Percentiles rank a stretch among this genome's conserved stretches.
phyloP scores from a whole-genome alignment of 176 grass and related monocot genomes.

The Poa annua region DNA sequence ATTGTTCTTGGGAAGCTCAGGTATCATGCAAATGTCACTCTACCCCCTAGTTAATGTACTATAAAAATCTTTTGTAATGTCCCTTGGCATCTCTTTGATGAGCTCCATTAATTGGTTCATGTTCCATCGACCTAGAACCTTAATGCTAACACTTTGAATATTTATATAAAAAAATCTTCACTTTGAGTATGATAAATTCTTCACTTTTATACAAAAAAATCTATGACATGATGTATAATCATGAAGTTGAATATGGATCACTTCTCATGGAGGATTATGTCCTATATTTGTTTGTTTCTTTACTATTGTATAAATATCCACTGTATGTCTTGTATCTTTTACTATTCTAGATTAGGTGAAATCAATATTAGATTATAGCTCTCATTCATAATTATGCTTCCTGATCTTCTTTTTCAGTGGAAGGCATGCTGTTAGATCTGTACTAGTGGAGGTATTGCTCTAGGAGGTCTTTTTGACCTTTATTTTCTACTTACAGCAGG shows the following conservation, averaged over 20 bases:
- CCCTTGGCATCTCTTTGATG: too few relatives aligned
- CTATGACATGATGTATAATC: too few relatives aligned
- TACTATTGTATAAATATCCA: neutral
- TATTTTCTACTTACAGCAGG: neutral
- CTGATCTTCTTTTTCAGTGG: slow-evolving; percentile 66
- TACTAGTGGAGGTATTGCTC: slow-evolving; percentile 73
- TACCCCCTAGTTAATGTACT: neutral
- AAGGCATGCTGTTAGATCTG: slow-evolving; percentile 85
- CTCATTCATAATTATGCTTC: slow-evolving; percentile 9
- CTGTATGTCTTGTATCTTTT: neutral
- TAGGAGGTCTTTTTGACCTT: slow-evolving; percentile 24
- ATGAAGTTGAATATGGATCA: too few relatives aligned
- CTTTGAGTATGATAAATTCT: neutral
- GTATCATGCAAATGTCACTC: slow-evolving; percentile 40
- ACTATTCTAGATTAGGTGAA: neutral
- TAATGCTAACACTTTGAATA: too few relatives aligned
- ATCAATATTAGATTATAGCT: neutral
- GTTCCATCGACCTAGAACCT: too few relatives aligned
- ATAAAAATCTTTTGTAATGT: neutral
- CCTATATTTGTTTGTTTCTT: neutral
- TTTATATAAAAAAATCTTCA: too few relatives aligned
- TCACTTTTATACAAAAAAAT: neutral
- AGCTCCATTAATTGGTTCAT: too few relatives aligned
- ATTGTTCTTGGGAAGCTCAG: slow-evolving; percentile 77
- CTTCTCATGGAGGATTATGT: neutral